These are phyloP conservation scores for Trypanosoma cruzi DNA, from an alignment of 208 protist genomes.

Conservation along the genomic window DNA sequence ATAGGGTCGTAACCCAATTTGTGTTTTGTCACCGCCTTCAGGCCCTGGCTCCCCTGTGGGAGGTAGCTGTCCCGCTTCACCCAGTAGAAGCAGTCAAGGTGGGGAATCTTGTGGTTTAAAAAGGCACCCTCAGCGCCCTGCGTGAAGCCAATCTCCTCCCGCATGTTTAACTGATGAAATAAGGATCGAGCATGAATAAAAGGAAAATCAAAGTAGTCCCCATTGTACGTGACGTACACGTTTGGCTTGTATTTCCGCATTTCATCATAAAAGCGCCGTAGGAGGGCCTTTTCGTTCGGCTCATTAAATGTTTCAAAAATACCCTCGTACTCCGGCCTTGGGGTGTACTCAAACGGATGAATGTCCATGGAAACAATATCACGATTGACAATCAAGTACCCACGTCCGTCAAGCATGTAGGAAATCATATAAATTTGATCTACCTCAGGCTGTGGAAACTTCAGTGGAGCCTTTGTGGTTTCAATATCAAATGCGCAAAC, in stretches of 20 bases:
- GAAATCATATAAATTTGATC: conserved; percentile 99
- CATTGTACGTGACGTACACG: conserved; percentile 99
- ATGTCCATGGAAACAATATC: conserved; percentile 99
- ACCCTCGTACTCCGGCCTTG: conserved; percentile 97
- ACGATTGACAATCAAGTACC: conserved; percentile 98
- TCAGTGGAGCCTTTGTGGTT: conserved; percentile 98
- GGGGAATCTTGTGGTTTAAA: conserved; percentile 87
- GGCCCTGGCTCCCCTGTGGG: conserved; percentile 96
- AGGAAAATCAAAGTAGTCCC: conserved; percentile 99
- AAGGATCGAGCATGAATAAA: conserved; percentile 97
- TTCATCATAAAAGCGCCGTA: conserved; percentile 97
- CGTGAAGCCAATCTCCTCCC: conserved; percentile 87
- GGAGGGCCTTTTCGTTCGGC: conserved; percentile 90
- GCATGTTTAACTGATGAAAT: conserved; percentile 88
- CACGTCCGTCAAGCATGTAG: conserved; percentile 99
- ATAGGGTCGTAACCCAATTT: conserved; percentile 99
- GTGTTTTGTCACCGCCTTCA: conserved; percentile 98
- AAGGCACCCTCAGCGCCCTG: conserved; percentile 94
- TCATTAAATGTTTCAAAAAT: conserved; percentile 98
- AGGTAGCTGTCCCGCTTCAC: conserved; percentile 99
- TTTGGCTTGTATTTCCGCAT: conserved; percentile 96
- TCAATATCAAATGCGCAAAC: conserved; percentile 99
- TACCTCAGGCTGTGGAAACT: conserved; percentile 98
- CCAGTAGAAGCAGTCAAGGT: conserved; percentile 99
- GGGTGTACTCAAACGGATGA: conserved; percentile 99